Percentiles rank a stretch among this genome's conserved stretches.
Evolutionary conservation across 305 asterid species (phyloP).

Genomic region (Galium porrigens): DNA sequence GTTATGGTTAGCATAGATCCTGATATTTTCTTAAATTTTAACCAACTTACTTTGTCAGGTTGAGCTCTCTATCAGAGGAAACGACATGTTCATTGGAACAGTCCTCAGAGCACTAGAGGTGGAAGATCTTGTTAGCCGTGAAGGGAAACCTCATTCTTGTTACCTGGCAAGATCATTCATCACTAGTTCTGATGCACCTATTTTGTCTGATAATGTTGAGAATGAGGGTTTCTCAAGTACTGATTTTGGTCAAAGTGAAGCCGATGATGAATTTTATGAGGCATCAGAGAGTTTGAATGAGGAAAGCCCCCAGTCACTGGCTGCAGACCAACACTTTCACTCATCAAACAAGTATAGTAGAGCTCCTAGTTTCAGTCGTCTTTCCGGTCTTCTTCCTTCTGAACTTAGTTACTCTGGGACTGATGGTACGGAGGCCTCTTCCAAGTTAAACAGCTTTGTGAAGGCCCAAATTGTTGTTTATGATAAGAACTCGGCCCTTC

Average conservation of each 20-base stretch:
- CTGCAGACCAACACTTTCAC: constrained; percentile 17
- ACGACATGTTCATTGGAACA: constrained; percentile 73
- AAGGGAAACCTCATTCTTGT: constrained; percentile 33
- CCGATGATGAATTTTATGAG: constrained; percentile 83
- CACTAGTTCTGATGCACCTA: constrained; percentile 45
- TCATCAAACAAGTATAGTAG: constrained; percentile 26
- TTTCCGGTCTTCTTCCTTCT: constrained; percentile 56
- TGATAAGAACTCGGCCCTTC: constrained; percentile 62
- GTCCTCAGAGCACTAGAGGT: constrained; percentile 75
- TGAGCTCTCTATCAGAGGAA: constrained; percentile 61
- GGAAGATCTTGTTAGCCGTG: constrained; percentile 55
- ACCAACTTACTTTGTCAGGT: constrained; percentile 40
- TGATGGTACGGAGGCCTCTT: constrained; percentile 33
- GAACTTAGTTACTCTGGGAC: constrained; percentile 34
- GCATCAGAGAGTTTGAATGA: constrained; percentile 69
- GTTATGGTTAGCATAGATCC: constrained; percentile 8
- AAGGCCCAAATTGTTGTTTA: constrained; percentile 68
- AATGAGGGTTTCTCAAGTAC: constrained; percentile 23
- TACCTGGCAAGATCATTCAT: constrained; percentile 77
- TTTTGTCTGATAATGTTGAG: constrained; percentile 26
- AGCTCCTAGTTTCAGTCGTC: constrained; percentile 62
- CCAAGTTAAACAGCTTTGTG: constrained; percentile 68
- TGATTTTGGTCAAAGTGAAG: constrained; percentile 45
- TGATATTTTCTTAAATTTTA: constrained; percentile 15
- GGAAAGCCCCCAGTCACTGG: constrained; percentile 41